These are phyloP conservation scores for Wallacemonas sp. DNA, from an alignment of 208 protist species.

Conservation along the genomic window DNA sequence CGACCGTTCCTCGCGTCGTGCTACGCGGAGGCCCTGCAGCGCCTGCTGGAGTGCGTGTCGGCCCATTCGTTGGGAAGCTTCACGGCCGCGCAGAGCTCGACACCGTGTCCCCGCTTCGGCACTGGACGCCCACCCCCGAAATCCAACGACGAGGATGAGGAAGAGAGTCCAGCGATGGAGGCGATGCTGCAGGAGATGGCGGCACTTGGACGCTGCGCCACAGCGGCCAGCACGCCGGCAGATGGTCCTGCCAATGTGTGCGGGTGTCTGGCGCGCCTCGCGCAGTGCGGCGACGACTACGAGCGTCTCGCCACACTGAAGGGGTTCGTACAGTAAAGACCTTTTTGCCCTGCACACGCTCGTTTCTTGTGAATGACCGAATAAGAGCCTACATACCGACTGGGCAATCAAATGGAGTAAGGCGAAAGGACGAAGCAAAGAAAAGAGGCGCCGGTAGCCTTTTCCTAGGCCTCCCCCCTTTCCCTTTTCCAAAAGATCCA, in stretches of 20 bases:
- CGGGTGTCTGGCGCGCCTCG: conserved; percentile 28
- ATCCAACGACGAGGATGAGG: background rate
- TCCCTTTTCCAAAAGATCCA: background rate
- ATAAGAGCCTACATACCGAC: too few species aligned
- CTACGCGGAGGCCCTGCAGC: conserved; percentile 21
- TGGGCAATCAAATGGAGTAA: too few species aligned
- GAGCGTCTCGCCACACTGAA: conserved; percentile 47
- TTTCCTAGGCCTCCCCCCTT: too few species aligned
- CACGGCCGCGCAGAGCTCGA: too few species aligned
- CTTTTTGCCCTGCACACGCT: too few species aligned
- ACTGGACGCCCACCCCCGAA: too few species aligned
- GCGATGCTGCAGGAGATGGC: conserved; percentile 33
- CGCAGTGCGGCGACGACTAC: conserved; percentile 43
- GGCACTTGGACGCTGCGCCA: conserved; percentile 26
- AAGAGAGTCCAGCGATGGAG: conserved; percentile 10
- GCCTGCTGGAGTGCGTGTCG: conserved; percentile 25
- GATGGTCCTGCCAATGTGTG: background rate
- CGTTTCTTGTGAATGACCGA: too few species aligned
- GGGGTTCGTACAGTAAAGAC: background rate
- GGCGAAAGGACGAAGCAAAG: too few species aligned
- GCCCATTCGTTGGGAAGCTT: conserved; percentile 11
- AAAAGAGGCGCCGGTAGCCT: too few species aligned
- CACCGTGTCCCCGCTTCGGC: too few species aligned
- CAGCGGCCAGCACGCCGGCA: conserved; percentile 8
- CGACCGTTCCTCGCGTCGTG: conserved; percentile 9